Base-by-base conservation (phyloP, 331 rosid species). In the Dryas integrifolia region DNA sequence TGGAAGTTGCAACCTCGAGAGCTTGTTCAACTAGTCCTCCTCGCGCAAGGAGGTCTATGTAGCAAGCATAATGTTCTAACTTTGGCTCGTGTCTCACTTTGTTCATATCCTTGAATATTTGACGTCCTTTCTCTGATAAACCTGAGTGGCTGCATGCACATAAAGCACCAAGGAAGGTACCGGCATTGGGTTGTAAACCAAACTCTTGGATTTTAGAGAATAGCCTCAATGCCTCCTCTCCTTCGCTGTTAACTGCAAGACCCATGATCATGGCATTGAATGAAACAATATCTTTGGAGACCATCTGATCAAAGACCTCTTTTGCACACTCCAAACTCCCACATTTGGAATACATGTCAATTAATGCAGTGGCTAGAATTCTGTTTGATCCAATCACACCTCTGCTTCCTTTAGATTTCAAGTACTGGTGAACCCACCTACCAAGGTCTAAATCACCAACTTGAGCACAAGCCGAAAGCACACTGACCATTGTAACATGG, bases 381-480 rank as follows among this genome's bases (percentile, higher is more conserved):
- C 71, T 83, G 77, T 88, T 88, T 74, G 86, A 84, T 45, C 78
- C 77, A 56, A 82, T 75, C 4, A 77, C 76, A 59, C 77, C 77
- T 57, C 30, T 81, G 18, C 79, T 81, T 67, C 94, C 89, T 56
- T 65, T 18, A 18, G 64, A 78, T 73, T 76, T 73, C 30, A 86
- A 64, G 80, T 78, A 80, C n/a, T 81, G 78, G 4, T 86, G 86
- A 77, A 82, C 89, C 86, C 82, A 77, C 60, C 39, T 16, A 40
- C 94, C 94, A 67, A 88, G 79, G 70, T 80, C 79, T 78, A 86
- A 74, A 77, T 88, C 88, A 49, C 90, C 94, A 65, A 82, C 67
- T 72, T 86, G 91, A 74, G 94, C 82, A 75, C 89, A 88, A 15
- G 89, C 91, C 58, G 91, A 86, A 77, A 88, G 89, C 72, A 86